Percentiles rank a stretch among this genome's conserved stretches.
Conservation (phyloP, 495 filamentous ascomycete species). For the Penicillium cinerascens region DNA sequence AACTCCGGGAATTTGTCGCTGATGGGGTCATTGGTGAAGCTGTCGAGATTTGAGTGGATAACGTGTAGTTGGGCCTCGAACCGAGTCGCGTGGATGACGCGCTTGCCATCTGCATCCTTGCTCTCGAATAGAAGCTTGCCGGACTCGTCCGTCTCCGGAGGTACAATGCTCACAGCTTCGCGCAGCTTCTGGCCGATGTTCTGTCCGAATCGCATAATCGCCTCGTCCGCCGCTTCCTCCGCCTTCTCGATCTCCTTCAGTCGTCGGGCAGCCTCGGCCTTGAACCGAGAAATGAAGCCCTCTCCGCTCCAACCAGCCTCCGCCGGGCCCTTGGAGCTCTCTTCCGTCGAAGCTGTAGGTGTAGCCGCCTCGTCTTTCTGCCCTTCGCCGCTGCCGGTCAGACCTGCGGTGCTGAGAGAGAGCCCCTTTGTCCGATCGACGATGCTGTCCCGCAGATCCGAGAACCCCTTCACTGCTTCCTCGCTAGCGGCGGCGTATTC, state of each 20-base stretch:
- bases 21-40: conserved; percentile 78
- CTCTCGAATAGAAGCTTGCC: conserved; percentile 78
- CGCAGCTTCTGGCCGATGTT: conserved; percentile 88
- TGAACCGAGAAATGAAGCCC: conserved; percentile 78
- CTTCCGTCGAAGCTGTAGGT: conserved; percentile 30
- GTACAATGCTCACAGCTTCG: conserved; percentile 85
- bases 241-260: conserved; percentile 90
- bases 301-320: conserved; percentile 65
- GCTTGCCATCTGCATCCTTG: conserved; percentile 82
- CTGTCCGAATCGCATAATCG: conserved; percentile 85
- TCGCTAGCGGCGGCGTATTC: conserved; percentile 74
- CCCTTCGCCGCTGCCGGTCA: conserved; percentile 23
- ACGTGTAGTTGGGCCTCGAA: conserved; percentile 96
- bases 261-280: conserved; percentile 74
- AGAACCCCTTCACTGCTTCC: conserved; percentile 81
- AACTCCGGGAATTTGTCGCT: conserved; percentile 72
- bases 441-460: conserved; percentile 62
- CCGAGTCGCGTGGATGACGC: conserved; percentile 87
- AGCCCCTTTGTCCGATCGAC: conserved; percentile 69
- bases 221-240: conserved; percentile 97
- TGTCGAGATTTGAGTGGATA: conserved; percentile 80
- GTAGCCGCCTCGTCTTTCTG: conserved; percentile 35
- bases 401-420: conserved; percentile 54
- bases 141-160: conserved; percentile 50
- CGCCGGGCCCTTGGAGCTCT: conserved; percentile 35